phyloP scores from a whole-genome alignment of 345 rosid species.

The Rhizophora apiculata region DNA sequence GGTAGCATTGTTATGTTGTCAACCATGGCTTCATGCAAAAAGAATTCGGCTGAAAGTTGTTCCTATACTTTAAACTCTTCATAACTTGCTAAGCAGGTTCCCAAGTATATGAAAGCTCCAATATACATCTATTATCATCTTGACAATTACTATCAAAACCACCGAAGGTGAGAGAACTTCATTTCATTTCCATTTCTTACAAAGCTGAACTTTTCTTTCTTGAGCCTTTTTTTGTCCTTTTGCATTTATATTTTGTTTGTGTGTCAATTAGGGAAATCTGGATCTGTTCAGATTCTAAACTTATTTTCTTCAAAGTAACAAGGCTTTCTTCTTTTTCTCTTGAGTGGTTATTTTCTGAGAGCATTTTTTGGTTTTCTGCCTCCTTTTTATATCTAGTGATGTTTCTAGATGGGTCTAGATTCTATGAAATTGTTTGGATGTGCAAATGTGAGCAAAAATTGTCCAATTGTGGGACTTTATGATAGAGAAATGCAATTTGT shows the following conservation, averaged over 20 bases:
- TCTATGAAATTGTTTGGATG: too few species aligned
- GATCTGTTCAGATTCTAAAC: too few species aligned
- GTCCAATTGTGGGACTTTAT: too few species aligned
- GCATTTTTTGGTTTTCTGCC: too few species aligned
- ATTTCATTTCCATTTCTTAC: conserved; percentile 4
- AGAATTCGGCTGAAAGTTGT: conserved; percentile 1
- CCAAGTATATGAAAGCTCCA: conserved; percentile 82
- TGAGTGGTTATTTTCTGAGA: too few species aligned
- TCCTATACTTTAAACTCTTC: background rate
- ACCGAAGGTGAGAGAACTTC: conserved; percentile 53
- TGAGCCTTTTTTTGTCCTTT: background rate
- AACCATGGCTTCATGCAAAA: background rate
- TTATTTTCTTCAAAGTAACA: too few species aligned
- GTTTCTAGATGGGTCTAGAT: too few species aligned
- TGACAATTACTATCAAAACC: conserved; percentile 85
- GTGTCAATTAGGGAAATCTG: background rate
- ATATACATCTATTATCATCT: conserved; percentile 76
- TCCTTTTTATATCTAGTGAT: too few species aligned
- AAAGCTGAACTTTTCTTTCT: background rate
- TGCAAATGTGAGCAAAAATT: too few species aligned
- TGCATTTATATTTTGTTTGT: background rate
- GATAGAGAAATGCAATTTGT: too few species aligned
- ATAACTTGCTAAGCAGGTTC: conserved; percentile 43
- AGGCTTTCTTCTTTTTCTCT: too few species aligned
- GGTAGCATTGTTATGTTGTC: background rate